phyloP scores from a whole-genome alignment of 345 rosid species.

The Durio zibethinus region DNA sequence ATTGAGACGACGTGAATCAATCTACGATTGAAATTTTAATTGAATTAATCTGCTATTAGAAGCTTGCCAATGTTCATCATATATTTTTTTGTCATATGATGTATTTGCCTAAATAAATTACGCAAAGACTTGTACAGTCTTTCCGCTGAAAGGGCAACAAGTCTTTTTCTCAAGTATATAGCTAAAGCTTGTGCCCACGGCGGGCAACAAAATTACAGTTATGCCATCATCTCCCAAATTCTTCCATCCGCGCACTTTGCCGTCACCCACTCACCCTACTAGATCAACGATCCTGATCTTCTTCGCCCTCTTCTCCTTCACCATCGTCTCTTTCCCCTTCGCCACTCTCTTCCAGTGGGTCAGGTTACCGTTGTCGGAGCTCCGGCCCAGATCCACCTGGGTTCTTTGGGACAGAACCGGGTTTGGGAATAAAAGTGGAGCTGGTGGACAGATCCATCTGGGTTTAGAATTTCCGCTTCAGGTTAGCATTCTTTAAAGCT shows the following conservation, averaged over 20 bases:
- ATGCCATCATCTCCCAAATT: conserved; percentile 80
- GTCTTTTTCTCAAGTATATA: no score
- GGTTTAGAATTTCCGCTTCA: conserved; percentile 31
- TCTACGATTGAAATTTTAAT: no score
- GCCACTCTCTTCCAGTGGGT: conserved; percentile 24
- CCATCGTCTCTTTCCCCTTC: conserved; percentile 40
- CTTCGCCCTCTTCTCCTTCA: conserved; percentile 52
- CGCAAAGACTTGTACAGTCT: no score
- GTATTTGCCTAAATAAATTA: no score
- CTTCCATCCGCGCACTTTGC: conserved; percentile 44
- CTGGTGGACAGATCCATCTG: conserved; percentile 48
- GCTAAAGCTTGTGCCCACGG: no score
- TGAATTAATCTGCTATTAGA: no score
- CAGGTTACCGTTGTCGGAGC: conserved; percentile 24
- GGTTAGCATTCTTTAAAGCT: conserved; percentile 83
- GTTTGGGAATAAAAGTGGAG: conserved; percentile 11
- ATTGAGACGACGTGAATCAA: no score
- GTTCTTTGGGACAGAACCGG: conserved; percentile 57
- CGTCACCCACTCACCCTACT: conserved; percentile 26
- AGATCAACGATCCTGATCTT: conserved; percentile 49
- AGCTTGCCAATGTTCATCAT: no score
- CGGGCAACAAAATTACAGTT: conserved; percentile 14
- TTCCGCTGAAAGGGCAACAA: no score
- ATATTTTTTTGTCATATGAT: no score
- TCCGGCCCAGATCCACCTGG: conserved; percentile 48